phyloP scores from a whole-genome alignment of 2,329 filamentous ascomycete species.

The Cladosporium sp. region DNA sequence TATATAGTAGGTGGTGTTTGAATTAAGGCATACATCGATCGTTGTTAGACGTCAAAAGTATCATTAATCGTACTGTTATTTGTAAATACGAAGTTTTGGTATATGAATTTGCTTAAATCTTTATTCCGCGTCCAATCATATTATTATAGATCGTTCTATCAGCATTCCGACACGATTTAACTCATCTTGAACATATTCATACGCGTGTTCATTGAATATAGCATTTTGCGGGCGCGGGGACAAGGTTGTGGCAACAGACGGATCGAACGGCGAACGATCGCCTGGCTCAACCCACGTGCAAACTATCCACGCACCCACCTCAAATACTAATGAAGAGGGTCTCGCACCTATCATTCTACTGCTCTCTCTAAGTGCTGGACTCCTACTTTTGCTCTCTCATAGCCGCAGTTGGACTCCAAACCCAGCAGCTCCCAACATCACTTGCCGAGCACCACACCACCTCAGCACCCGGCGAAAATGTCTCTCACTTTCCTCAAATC shows the following conservation, averaged over 20 bases:
- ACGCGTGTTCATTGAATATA: background rate
- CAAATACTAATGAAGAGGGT: background rate
- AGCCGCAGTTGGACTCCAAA: no score
- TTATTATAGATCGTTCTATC: no score
- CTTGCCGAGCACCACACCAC: no score
- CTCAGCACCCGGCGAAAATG: background rate
- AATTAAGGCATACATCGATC: background rate
- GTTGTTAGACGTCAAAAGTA: background rate
- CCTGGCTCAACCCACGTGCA: background rate
- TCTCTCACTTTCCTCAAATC: conserved; percentile 8
- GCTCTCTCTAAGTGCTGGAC: no score
- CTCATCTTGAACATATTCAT: no score
- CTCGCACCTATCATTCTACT: background rate
- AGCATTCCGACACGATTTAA: no score
- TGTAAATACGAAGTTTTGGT: no score
- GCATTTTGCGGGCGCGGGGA: conserved; percentile 4
- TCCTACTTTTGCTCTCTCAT: no score
- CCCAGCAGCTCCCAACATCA: no score
- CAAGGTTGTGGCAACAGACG: background rate
- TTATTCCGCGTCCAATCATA: no score
- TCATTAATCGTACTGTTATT: background rate
- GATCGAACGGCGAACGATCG: background rate
- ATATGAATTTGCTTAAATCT: no score
- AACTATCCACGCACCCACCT: background rate
- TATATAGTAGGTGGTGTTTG: background rate